Base-by-base conservation (phyloP, 2,329 filamentous ascomycete genomes). In the Apiospora aurea region DNA sequence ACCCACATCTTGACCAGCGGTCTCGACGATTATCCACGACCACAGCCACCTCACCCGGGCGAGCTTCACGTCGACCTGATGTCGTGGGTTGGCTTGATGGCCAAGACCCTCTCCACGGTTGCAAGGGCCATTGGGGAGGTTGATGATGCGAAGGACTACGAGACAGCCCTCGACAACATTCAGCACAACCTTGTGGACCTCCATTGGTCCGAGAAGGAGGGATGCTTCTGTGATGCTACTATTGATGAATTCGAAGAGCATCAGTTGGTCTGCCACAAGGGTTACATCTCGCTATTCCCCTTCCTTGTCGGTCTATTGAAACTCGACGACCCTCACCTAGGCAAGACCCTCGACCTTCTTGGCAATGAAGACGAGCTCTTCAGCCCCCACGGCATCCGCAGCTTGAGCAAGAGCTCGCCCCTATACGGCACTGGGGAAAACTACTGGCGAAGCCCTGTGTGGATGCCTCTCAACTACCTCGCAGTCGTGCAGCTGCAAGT, bases 31-130 rank as follows among this genome's bases (percentile, higher is more conserved):
- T 98, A 98, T 80, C 96, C 96, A 67, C 93, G 96, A 67, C 88
- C 96, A 21, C 94, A 96, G 81, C 95, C 95, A 24, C 96, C 96
- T 18, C 95, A 97, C 81, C 95, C 95, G 0, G 95, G 94, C 78
- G 96, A 99, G 89, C 88, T 99, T 69, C 96, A 99, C 81, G 92
- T 97, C 43, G 96, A 99, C 82, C 87, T 98, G 70, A 93, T 99
- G 81, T 94, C 94, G 70, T 99, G 96, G 96, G 93, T 99, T 83
- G 96, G 96, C n/a, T 90, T 98, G 85, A 97, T 98, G 94, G 92
- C 94, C 53, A 91, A 92, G 75, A 92, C 93, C n/a, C 89, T 99
- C 71, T 88, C 91, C 77, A 93, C 92, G 76, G 93, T 98, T 76
- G 94, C 95, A 1, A 85, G 89, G 66, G 89, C 91, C 38, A 87